phyloP scores from a whole-genome alignment of 441 rosid genomes.

The Erodium texanum region DNA sequence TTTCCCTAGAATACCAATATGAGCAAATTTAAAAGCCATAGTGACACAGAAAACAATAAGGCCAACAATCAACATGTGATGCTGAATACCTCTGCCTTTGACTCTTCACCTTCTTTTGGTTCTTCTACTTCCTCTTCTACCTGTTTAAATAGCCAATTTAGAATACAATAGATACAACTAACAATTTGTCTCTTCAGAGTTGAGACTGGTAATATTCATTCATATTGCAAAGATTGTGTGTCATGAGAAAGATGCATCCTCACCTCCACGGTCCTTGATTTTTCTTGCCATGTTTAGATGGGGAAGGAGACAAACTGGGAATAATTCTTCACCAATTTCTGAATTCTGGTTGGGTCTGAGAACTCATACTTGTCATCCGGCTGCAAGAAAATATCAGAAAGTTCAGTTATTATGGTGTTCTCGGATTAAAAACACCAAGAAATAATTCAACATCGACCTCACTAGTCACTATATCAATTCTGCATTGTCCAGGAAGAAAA shows the following conservation, averaged over 20 bases:
- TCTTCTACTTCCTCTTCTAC: conserved; percentile 78
- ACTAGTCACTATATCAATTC: no score
- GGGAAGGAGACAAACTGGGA: conserved; percentile 98
- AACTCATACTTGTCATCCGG: conserved; percentile 89
- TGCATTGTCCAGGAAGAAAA: no score
- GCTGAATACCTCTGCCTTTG: conserved; percentile 51
- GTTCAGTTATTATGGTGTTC: background rate
- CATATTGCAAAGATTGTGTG: no score
- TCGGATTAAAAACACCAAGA: background rate
- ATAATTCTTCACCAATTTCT: conserved; percentile 83
- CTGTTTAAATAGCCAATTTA: conserved; percentile 28
- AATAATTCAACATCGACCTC: background rate
- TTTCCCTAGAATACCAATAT: conserved; percentile 42
- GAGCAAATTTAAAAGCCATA: conserved; percentile 10
- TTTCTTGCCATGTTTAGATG: conserved; percentile 89
- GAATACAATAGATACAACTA: no score
- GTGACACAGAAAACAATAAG: conserved; percentile 3
- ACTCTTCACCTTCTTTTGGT: conserved; percentile 73
- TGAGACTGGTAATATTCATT: no score
- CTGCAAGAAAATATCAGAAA: conserved; percentile 29
- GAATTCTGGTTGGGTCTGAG: conserved; percentile 63
- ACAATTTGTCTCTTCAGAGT: no score
- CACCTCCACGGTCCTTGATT: conserved; percentile 90
- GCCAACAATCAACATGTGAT: background rate
- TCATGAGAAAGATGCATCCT: conserved; percentile 5